These are phyloP conservation scores for Tulasnella sp. DNA, from an alignment of 768 basidiomycete genomes.

Conservation along the genomic window DNA sequence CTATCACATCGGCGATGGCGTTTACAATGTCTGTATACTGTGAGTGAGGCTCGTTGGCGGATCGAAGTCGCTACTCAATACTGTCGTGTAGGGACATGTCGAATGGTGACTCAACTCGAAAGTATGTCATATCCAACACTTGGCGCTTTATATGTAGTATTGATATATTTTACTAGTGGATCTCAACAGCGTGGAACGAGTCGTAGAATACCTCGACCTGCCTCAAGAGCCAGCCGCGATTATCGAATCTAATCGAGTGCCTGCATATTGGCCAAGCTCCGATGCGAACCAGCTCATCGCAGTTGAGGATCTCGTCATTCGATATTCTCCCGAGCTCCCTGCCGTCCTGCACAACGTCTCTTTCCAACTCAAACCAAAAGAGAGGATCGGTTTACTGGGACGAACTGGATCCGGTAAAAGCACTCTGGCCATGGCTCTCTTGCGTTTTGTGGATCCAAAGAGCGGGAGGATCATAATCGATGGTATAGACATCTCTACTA, in stretches of 20 bases:
- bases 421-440: conserved; percentile 74
- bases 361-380: conserved; percentile 56
- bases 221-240: conserved; percentile 76
- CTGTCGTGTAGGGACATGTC: conserved; percentile 30
- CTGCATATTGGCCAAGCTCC: conserved; percentile 88
- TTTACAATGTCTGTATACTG: conserved; percentile 36
- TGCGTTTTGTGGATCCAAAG: conserved; percentile 75
- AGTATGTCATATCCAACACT: conserved; percentile 33
- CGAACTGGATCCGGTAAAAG: conserved; percentile 49
- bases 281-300: conserved; percentile 44
- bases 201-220: conserved; percentile 82
- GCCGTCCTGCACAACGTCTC: conserved; percentile 51
- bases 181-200: conserved; percentile 67
- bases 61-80: not conserved
- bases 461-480: conserved; percentile 70
- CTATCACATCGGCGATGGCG: conserved; percentile 59
- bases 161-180: conserved; percentile 19
- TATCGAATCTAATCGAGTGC: conserved; percentile 62
- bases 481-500: conserved; percentile 76
- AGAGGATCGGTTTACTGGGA: conserved; percentile 70
- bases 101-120: conserved; percentile 46
- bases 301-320: conserved; percentile 63
- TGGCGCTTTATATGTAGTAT: not conserved
- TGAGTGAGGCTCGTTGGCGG: not conserved
- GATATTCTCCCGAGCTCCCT: conserved; percentile 29